Evolutionary conservation across 208 protist genomes (phyloP), one percentile per base, ranked within the genome.

Genomic region (Tetramitus jugosus): DNA sequence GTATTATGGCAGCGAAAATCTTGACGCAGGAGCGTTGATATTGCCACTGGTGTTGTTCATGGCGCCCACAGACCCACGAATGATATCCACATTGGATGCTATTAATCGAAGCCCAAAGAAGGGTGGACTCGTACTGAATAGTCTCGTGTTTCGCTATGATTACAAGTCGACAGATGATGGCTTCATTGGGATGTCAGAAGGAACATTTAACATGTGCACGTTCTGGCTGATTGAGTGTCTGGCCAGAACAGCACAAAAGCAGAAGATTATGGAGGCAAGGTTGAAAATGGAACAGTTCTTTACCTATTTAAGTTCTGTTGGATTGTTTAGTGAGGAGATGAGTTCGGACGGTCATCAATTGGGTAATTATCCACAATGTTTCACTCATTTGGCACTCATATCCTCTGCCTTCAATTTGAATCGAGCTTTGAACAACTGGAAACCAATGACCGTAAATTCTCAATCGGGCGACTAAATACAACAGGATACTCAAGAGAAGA

Each of bases 221-320:
- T 87, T 84, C 40, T 87, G 82, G 82, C 53, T 84, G 26, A 85
- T 87, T 40, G 84, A 87, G 53, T 68, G 71, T 6, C 46, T 87
- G 14, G 75, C 82, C 3, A 37, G 84, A 13, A 60, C 77, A 33
- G 31, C 33, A 40, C 33, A 35, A 31, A 10, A 7, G 17, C 33
- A 65, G 13, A 65, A 65, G 6, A 40, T n/a, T n/a, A n/a, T n/a
- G n/a, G n/a, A n/a, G n/a, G n/a, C n/a, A 8, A 77, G 81, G 43
- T 45, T 87, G 76, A 86, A 83, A 35, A 84, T 87, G 67, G 84
- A 87, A 67, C 82, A 87, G 60, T 86, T 87, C 77, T 46, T 87
- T 0, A 84, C 82, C 33, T 87, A 87, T 76, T 76, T 76, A 10
- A 87, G 86, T 69, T 82, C 85, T 31, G 52, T 87, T 0, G 80